phyloP scores from a whole-genome alignment of 1,284 basidiomycete genomes.

The Tilletia caries region DNA sequence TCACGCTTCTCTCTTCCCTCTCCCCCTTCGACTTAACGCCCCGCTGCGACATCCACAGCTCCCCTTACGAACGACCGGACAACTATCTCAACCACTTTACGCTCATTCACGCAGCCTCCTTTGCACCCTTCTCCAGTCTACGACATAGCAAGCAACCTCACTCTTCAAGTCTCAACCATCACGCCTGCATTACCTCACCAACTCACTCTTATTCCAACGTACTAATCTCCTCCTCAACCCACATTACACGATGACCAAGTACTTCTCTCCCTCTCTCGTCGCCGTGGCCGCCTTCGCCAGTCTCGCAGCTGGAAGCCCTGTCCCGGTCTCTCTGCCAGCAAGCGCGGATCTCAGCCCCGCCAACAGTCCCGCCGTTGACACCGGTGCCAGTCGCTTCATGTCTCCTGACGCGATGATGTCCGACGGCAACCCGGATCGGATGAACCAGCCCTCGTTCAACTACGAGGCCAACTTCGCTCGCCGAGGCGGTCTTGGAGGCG shows the following conservation, averaged over 20 bases:
- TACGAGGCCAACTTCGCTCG: conserved; percentile 1
- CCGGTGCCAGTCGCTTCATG: background rate
- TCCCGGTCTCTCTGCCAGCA: background rate
- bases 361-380: conserved; percentile 5
- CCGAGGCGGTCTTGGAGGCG: background rate
- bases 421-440: background rate
- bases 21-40: background rate
- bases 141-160: background rate
- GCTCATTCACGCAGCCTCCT: conserved; percentile 1
- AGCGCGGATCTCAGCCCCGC: conserved; percentile 1
- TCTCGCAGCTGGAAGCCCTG: conserved; percentile 5
- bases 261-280: conserved; percentile 4
- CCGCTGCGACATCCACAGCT: background rate
- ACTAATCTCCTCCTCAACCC: background rate
- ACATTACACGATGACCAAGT: background rate
- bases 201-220: background rate
- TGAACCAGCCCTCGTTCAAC: conserved; percentile 11
- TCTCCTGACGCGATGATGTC: background rate
- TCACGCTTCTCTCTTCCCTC: background rate
- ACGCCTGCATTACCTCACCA: background rate
- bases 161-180: background rate
- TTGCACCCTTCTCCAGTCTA: background rate
- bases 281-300: background rate
- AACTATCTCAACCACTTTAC: background rate
- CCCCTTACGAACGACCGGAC: background rate